A percentile compares a stretch with the other conserved stretches of the same genome.
These are phyloP conservation scores for Capsicum chinense DNA, from an alignment of 257 asterid genomes.

Conservation along the genomic window DNA sequence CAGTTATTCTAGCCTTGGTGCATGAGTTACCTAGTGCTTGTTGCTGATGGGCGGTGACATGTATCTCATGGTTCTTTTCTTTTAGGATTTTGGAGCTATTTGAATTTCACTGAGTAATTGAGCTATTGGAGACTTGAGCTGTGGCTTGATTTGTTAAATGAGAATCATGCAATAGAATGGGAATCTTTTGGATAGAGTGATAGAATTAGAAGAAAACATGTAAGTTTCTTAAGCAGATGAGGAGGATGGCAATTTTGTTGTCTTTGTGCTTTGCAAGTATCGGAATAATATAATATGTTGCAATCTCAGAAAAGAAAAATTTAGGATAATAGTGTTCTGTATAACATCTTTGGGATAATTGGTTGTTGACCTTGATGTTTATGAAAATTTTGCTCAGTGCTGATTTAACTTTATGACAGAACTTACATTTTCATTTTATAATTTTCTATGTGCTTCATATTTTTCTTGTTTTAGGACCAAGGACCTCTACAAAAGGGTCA, in stretches of 20 bases:
- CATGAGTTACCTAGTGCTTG: too few species aligned
- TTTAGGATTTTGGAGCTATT: background rate
- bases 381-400: background rate
- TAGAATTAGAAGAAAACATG: background rate
- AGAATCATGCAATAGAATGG: background rate
- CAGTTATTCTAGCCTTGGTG: too few species aligned
- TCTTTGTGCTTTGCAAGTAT: background rate
- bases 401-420: background rate
- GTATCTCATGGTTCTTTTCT: background rate
- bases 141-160: background rate
- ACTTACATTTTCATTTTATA: background rate
- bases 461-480: constrained; percentile 50
- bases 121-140: constrained; percentile 5
- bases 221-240: background rate
- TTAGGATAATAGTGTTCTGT: background rate
- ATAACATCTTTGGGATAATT: background rate
- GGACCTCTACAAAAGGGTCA: constrained; percentile 55
- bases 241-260: background rate
- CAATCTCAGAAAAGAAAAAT: background rate
- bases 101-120: constrained; percentile 11
- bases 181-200: background rate
- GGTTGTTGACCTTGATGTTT: background rate
- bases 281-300: background rate
- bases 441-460: constrained; percentile 33
- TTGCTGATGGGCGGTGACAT: too few species aligned